Base-by-base conservation (phyloP, 805 yeast genomes). In the Yamadazyma nakazawae region DNA sequence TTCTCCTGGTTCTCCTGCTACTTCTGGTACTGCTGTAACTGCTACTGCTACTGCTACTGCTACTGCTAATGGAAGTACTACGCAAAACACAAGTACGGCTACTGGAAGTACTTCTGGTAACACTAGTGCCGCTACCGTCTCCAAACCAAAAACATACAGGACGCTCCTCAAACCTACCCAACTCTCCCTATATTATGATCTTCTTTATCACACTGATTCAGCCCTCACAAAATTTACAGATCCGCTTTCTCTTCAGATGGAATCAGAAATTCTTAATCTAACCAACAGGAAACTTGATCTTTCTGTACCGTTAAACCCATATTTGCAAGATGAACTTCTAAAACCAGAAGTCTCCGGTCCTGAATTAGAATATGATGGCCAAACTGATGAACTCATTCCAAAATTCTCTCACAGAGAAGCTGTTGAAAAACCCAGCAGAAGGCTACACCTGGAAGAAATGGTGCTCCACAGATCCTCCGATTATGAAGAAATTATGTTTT, bases 401-500 rank as follows among this genome's bases (percentile, higher is more conserved):
- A 49, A 52, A 5, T 64, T 59, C 50, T 50, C 48, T 26, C 76
- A 72, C 53, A 58, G 75, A 26, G 58, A 62, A 48, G 62, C 66
- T 57, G 35, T 61, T 47, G 61, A 72, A 2, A 52, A 52, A 9
- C 59, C 61, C 5, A 55, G 58, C 12, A 62, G 75, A 34, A 69
- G 67, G 53, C 60, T 72, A 49, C 74, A 70, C 51, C 72, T 66
- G 53, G 76, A 72, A 43, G 74, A 68, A 50, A 51, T 70, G 53
- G 62, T 70, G 3, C 44, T 74, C 34, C 96, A 89, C 60, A 86
- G 86, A 55, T 81, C 91, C 1, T 65, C 72, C 2, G 95, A 89
- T 53, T 89, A 87, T 67, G 98, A 94, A 64, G 96, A 88, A 60
- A 72, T 90, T 60, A 92, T 92, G 98, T 62, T 71, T 46, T 59